Base-by-base conservation (phyloP, 2,329 filamentous ascomycete species). In the Didymella sp. region DNA sequence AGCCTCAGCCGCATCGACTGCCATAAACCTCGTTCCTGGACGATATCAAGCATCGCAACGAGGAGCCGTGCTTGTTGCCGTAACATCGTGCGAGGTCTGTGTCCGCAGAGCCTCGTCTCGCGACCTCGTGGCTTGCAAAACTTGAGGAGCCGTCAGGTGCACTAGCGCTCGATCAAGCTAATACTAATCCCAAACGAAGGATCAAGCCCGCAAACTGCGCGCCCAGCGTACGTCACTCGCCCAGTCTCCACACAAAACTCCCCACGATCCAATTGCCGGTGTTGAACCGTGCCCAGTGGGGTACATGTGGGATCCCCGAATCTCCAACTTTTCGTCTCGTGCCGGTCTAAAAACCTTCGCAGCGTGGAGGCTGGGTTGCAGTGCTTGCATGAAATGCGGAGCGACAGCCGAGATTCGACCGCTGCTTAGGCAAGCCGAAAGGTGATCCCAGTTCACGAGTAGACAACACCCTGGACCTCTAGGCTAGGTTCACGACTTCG, bases 41-140 rank as follows among this genome's bases (percentile, higher is more conserved):
- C 31, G 30, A 24, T 19, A 43, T 9, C 42, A 51, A 51, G 49
- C 49, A 44, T 44, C 37, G 24, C 47, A 21, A 48, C 11, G 21
- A 57, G 47, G 9, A 57, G 48, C 54, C 54, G 42, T 21, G 13
- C 37, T 12, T 30, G 33, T 33, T 51, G 35, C 19, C 37, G 44
- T 52, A 31, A 44, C 48, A 52, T 52, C 43, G 54, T 51, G 43
- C 25, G 25, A 48, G 49, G 38, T 44, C 49, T 24, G 54, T 48
- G 30, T 33, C 35, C 42, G 37, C 43, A 52, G 48, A 52, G 48
- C 48, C 43, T 57, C 54, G 48, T 57, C 54, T 57, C 48, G 48
- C 43, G 48, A 33, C 25, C 54, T 57, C 48, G 54, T 57, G 54
- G 54, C 49, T 57, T 52, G 54, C 54, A 57, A 49, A 52, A 48